A percentile compares a stretch with the other conserved stretches of the same genome.
These are phyloP conservation scores for Talaromyces atroroseus DNA, from an alignment of 2,329 filamentous ascomycete species.

Conservation along the genomic window DNA sequence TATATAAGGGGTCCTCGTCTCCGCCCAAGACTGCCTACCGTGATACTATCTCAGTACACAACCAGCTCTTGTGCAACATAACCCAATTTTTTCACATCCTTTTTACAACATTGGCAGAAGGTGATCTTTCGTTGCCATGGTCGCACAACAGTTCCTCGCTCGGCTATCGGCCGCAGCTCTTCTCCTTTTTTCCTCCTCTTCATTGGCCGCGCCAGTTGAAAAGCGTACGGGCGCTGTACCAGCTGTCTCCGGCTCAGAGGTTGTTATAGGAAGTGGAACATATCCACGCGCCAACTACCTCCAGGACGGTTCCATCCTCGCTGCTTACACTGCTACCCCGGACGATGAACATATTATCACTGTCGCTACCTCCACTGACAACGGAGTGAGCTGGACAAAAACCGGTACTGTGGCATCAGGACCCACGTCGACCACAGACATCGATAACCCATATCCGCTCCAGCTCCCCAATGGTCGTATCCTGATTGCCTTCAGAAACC, in stretches of 20 bases:
- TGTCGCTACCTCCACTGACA: not conserved
- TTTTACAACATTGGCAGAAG: not conserved
- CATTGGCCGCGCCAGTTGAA: not conserved
- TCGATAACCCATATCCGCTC: not conserved
- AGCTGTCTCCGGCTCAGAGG: not conserved
- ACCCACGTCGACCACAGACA: not conserved
- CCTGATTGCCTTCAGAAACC: constrained; percentile 4
- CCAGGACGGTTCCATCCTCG: constrained; percentile 2
- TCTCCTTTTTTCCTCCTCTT: not conserved
- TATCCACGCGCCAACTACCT: constrained; percentile 7
- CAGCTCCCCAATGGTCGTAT: not conserved
- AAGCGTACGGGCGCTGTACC: not conserved
- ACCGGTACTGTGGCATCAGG: not conserved
- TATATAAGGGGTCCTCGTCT: not conserved
- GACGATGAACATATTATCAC: not conserved
- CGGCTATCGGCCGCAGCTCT: constrained; percentile 5
- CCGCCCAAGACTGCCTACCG: not conserved
- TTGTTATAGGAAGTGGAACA: not conserved
- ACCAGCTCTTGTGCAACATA: not conserved
- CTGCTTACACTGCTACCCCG: not conserved
- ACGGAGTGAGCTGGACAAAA: not conserved
- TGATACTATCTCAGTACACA: not conserved
- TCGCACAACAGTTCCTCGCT: not conserved
- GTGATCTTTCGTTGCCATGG: not conserved
- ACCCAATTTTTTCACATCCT: not conserved